phyloP scores from a whole-genome alignment of 108 stramenopile genomes.

The Pseudonitzschia delicatissima region DNA sequence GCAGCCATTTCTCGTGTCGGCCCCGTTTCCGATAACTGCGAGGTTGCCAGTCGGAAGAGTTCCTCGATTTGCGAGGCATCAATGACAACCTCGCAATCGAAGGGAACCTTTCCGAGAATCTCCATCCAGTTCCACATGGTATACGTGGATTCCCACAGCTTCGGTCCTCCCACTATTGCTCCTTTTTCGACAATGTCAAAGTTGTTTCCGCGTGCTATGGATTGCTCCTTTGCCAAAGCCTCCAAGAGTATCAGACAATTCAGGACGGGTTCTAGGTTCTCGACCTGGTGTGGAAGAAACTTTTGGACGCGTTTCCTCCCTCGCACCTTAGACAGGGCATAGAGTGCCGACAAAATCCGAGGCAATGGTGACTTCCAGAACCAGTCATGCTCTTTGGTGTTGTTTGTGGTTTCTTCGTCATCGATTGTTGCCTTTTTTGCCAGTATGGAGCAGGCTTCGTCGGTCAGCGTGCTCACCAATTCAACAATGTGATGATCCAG shows the following conservation, averaged over 20 bases:
- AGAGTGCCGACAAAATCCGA: conserved; percentile 65
- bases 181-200: background rate
- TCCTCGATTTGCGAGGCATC: conserved; percentile 21
- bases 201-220: background rate
- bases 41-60: conserved; percentile 45
- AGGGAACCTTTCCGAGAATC: conserved; percentile 93
- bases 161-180: conserved; percentile 12
- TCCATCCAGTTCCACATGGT: conserved; percentile 95
- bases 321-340: conserved; percentile 90
- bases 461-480: conserved; percentile 49
- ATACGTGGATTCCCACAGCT: conserved; percentile 92
- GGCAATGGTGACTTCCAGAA: conserved; percentile 23
- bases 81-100: conserved; percentile 87
- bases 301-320: conserved; percentile 86
- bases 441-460: conserved; percentile 16
- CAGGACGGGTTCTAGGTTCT: conserved; percentile 88
- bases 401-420: background rate
- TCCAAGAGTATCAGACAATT: conserved; percentile 37
- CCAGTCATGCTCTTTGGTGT: conserved; percentile 17
- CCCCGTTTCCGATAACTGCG: conserved; percentile 78
- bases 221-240: conserved; percentile 1
- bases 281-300: conserved; percentile 88
- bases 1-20: conserved; percentile 92
- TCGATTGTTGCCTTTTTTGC: background rate
- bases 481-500: conserved; percentile 77